A percentile compares a stretch with the other conserved stretches of the same genome.
Conservation (phyloP, 2,329 filamentous ascomycete species). For the Diaporthe citrichinensis region DNA sequence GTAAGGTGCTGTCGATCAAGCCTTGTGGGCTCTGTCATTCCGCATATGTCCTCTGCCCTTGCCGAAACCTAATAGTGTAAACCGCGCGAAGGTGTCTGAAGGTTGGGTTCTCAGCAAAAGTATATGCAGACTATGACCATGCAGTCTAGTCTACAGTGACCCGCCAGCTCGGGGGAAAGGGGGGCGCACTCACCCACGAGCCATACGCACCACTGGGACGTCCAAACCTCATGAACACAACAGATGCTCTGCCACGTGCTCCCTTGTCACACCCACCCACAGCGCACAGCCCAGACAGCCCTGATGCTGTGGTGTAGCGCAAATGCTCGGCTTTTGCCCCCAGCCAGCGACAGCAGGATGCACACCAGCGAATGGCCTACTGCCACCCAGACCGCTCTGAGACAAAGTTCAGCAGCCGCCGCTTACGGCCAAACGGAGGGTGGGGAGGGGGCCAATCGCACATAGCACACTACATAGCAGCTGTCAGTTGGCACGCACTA, state of each 20-base stretch:
- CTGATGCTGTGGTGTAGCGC: conserved; percentile 1
- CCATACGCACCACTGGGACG: neutral
- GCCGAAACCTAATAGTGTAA: conserved; percentile 1
- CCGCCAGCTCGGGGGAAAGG: neutral
- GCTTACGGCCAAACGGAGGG: neutral
- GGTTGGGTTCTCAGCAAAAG: neutral
- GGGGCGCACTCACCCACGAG: neutral
- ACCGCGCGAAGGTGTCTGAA: neutral
- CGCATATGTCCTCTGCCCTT: conserved; percentile 16
- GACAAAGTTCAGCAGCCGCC: conserved; percentile 28
- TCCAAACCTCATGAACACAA: neutral
- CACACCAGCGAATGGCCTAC: conserved; percentile 24
- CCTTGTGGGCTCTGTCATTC: conserved; percentile 28
- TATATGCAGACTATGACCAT: neutral
- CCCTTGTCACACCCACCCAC: conserved; percentile 19
- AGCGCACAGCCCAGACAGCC: neutral
- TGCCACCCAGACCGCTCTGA: conserved; percentile 16
- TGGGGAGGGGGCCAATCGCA: conserved; percentile 17
- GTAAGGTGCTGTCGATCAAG: conserved; percentile 33
- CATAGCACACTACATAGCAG: neutral
- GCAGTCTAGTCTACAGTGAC: neutral
- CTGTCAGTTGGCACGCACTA: conserved; percentile 4
- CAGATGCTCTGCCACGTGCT: conserved; percentile 28
- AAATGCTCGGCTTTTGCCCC: neutral
- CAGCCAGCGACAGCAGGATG: neutral